Base-by-base conservation (phyloP, 2,329 filamentous ascomycete genomes). In the Nannizzia gypsea region DNA sequence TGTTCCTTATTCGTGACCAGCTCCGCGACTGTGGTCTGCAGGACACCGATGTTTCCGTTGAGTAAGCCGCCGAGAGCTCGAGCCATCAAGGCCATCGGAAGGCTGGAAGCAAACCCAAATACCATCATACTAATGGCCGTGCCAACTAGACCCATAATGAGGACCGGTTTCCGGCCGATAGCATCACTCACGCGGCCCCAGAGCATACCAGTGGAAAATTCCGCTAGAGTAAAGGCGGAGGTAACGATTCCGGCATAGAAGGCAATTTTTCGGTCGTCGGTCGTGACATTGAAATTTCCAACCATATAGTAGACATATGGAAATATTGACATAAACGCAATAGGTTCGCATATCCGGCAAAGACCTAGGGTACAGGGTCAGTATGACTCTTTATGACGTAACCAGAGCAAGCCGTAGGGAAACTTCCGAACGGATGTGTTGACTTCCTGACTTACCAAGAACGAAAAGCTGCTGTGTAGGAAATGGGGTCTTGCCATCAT, bases 311-410 rank as follows among this genome's bases (percentile, higher is more conserved):
- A 97, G 67, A 95, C 90, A 74, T 97, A 99, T 1, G 93, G 93
- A 72, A 99, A 97, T 67, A 97, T 96, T 59, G 91, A 96, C 90
- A 96, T 97, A 80, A 99, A 97, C 4, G 93, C 93, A 73, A 99
- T 97, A 58, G 93, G 93, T 73, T 99, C 93, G 79, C 90, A 96
- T 78, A 99, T 92, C 70, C 93, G 87, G 76, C 91, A 96, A 69
- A 96, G 81, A 52, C 90, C 91, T 95, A 22, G 15, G 54, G 26
- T 36, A 54, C 61, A 42, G 54, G 40, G 20, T 52, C 57, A 60
- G 61, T 59, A 66, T 64, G 40, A 62, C 56, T 42, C 56, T 36
- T 20, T 55, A 59, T 36, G 13, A n/a, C 22, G 9, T 5, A 26
- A 22, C 17, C n/a, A 31, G 26, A n/a, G n/a, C 3, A 40, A 11